Evolutionary conservation across 2,329 filamentous ascomycete species (phyloP).

Genomic region (Paecilomyces dactylethromorphus): DNA sequence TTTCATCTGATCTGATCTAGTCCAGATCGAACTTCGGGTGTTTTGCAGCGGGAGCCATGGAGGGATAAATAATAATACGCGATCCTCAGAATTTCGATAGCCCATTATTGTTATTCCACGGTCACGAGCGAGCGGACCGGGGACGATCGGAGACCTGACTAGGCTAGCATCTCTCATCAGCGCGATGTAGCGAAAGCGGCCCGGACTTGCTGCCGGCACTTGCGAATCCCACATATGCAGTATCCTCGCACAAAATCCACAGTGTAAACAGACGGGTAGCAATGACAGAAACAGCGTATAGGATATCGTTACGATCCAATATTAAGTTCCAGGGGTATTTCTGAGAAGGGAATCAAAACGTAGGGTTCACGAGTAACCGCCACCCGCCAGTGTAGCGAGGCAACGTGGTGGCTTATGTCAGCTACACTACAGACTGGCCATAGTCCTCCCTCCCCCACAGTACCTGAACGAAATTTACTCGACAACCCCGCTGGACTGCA

Average conservation of each 20-base stretch:
- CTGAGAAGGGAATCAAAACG: background rate
- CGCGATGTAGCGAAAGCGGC: background rate
- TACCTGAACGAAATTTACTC: conserved; percentile 29
- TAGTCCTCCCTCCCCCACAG: conserved; percentile 20
- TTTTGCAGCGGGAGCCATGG: background rate
- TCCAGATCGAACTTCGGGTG: background rate
- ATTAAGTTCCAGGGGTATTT: background rate
- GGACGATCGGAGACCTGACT: background rate
- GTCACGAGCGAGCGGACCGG: no score
- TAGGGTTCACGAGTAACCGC: background rate
- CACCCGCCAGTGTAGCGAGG: background rate
- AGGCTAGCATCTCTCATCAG: background rate
- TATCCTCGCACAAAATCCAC: background rate
- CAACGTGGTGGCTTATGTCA: conserved; percentile 21
- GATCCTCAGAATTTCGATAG: background rate
- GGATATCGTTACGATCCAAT: background rate
- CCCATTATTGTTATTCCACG: background rate
- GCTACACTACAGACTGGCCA: conserved; percentile 5
- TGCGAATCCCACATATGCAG: background rate
- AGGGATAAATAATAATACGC: background rate
- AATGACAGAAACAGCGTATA: background rate
- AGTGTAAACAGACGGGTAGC: background rate
- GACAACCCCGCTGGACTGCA: conserved; percentile 22
- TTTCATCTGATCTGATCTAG: background rate
- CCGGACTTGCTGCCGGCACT: background rate